Percentiles rank a stretch among this genome's conserved stretches.
Evolutionary conservation across 352 stramenopile genomes (phyloP).

Genomic region (Phytophthora tentaculata): DNA sequence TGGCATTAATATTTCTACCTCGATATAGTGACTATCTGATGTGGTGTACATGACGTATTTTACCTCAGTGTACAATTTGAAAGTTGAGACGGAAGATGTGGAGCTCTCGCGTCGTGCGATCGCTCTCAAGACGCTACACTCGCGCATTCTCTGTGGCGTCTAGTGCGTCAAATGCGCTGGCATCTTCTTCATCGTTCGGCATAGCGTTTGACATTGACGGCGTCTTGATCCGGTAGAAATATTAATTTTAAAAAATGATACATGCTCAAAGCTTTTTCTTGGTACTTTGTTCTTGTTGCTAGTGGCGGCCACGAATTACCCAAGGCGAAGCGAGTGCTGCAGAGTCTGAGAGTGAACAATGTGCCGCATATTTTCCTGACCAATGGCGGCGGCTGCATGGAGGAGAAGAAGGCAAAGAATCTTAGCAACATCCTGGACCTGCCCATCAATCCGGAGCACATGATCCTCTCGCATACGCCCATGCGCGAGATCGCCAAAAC

Average conservation of each 20-base stretch:
- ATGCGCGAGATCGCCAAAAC: constrained; percentile 80
- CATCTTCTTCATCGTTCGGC: constrained; percentile 53
- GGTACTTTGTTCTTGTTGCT: constrained; percentile 6
- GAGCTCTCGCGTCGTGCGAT: constrained; percentile 15
- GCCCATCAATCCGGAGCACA: constrained; percentile 71
- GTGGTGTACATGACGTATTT: constrained; percentile 11
- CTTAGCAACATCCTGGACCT: constrained; percentile 68
- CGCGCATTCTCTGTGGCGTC: constrained; percentile 22
- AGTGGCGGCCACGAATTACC: constrained; percentile 79
- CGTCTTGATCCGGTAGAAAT: constrained; percentile 82
- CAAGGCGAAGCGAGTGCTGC: constrained; percentile 68
- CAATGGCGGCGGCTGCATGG: constrained; percentile 89
- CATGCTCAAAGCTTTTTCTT: constrained; percentile 1
- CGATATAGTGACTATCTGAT: constrained; percentile 17
- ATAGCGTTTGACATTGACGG: constrained; percentile 94
- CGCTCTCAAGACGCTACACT: constrained; percentile 8
- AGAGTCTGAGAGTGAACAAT: constrained; percentile 59
- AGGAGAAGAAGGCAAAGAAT: constrained; percentile 82
- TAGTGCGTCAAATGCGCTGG: not conserved
- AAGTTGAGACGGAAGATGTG: constrained; percentile 16
- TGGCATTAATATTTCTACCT: not conserved
- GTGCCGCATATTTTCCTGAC: constrained; percentile 92
- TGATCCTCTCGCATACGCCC: constrained; percentile 90
- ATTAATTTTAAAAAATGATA: not conserved
- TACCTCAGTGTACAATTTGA: too few species aligned